Base-by-base conservation (phyloP, 805 yeast species). In the Wickerhamiella kurtzmanii region DNA sequence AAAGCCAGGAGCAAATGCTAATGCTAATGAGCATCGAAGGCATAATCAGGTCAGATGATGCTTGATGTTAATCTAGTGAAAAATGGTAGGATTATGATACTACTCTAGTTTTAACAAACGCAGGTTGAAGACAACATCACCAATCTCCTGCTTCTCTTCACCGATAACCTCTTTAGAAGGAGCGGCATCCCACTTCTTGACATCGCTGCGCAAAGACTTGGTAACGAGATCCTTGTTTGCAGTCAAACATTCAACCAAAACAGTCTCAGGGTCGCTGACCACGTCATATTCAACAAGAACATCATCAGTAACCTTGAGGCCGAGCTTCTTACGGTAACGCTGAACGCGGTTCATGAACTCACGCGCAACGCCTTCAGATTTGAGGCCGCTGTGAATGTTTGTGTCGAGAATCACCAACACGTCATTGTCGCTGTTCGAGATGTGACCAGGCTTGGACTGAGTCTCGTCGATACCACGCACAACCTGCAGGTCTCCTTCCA, bases 261-360 rank as follows among this genome's bases (percentile, higher is more conserved):
- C 48, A 21, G 44, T 45, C 50, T 84, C 77, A 42, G 57, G 56
- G 58, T 80, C 87, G 54, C 77, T 74, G 48, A 68, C 56, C 50
- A 87, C 63, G 53, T 76, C 69, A 67, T 84, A 84, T 67, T 89
- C 87, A 50, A 92, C 95, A 53, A 76, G 65, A 44, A 92, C 94
- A 57, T 92, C 98, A 63, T 92, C 98, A 41, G 96, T 89, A 52
- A 94, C 88, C 62, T 83, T 83, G 61, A 92, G 74, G 32, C 95
- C 95, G 53, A 84, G 87, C 75, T 88, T 87, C 81, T 92, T 92
- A 70, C 99, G 82, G 63, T 88, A 77, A 66, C 95, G 82, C 74
- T 92, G 99, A 56, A 92, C 86, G 69, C 98, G 87, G 76, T 92
- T 92, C 61, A 92, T 77, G 62, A 92, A 74, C 67, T 92, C 97